Evolutionary conservation across 1,284 basidiomycete species (phyloP).

Genomic region (Schizophyllum commune): DNA sequence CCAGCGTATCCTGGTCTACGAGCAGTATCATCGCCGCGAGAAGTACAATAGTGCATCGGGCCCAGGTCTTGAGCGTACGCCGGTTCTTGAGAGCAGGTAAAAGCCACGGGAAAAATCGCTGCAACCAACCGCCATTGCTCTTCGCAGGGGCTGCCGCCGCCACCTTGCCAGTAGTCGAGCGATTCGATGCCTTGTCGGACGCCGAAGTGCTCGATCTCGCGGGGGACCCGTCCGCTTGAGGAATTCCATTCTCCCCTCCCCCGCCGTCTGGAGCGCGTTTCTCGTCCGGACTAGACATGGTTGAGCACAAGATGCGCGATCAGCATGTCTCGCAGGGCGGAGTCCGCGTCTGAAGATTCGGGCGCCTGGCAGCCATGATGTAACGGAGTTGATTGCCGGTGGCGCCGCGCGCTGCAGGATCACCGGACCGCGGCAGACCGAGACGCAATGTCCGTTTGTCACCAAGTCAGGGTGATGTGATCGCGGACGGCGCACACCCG

Average conservation of each 20-base stretch:
- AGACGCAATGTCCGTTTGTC: too few relatives aligned
- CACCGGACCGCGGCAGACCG: too few relatives aligned
- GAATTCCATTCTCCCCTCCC: neutral
- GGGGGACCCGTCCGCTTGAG: neutral
- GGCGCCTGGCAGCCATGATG: neutral
- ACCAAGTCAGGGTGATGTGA: too few relatives aligned
- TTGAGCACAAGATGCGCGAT: neutral
- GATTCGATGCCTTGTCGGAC: neutral
- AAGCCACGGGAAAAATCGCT: slow-evolving; percentile 17
- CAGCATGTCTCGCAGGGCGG: neutral
- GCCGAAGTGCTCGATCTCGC: neutral
- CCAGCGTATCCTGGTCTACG: slow-evolving; percentile 21
- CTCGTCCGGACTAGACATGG: neutral
- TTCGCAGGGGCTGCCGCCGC: neutral
- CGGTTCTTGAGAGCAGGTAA: slow-evolving; percentile 23
- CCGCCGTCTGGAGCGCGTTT: neutral
- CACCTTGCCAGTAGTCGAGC: neutral
- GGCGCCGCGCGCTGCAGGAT: too few relatives aligned
- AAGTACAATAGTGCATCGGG: slow-evolving; percentile 26
- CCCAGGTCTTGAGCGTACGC: slow-evolving; percentile 31
- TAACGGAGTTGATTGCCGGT: neutral
- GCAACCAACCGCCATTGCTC: neutral
- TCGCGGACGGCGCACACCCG: too few relatives aligned
- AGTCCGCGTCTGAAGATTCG: neutral
- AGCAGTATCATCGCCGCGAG: slow-evolving; percentile 24